Base-by-base conservation (phyloP, 2,329 filamentous ascomycete genomes). In the Thermoascus crustaceus region DNA sequence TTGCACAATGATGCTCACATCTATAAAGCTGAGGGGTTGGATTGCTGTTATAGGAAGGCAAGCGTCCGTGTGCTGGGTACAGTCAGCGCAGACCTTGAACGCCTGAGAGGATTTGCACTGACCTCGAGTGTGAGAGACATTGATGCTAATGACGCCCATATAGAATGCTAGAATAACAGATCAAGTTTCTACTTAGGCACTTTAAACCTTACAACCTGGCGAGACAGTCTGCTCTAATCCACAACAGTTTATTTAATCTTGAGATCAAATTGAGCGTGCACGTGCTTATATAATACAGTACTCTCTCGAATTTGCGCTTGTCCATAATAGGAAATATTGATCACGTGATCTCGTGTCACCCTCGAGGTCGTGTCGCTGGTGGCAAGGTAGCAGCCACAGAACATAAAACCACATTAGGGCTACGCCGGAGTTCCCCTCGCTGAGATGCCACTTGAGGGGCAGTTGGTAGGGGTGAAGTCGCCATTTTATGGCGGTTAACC, bases 21-120 rank as follows among this genome's bases (percentile, higher is more conserved):
- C 44, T 22, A 43, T 42, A 40, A 57, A 41, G 29, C 45, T 41
- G 35, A 63, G 37, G 17, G 48, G 48, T 44, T 55, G 54, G 23
- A 67, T 45, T 30, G 60, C 59, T 39, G 63, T 62, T 41, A 67
- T 55, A 20, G 65, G 65, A 25, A 67, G 55, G 50, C 59, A 63
- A 45, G 58, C 53, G 51, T 63, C 61, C 46, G 61, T 45, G 42
- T 60, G 57, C 62, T 66, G 38, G 17, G 38, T 43, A 20, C 32
- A 44, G 48, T 58, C 47, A 56, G 52, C 34, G 32, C 21, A 29
- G 35, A 30, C 31, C 20, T 30, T 37, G 8, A 27, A 31, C 22
- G 33, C 25, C 14, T 21, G 31, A 21, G 9, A n/a, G 24, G 11
- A 36, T 27, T 17, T 16, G 27, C 21, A 54, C 54, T 44, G n/a